These are phyloP conservation scores for Eutrema japonicum DNA, from an alignment of 345 rosid genomes.

Conservation along the genomic window DNA sequence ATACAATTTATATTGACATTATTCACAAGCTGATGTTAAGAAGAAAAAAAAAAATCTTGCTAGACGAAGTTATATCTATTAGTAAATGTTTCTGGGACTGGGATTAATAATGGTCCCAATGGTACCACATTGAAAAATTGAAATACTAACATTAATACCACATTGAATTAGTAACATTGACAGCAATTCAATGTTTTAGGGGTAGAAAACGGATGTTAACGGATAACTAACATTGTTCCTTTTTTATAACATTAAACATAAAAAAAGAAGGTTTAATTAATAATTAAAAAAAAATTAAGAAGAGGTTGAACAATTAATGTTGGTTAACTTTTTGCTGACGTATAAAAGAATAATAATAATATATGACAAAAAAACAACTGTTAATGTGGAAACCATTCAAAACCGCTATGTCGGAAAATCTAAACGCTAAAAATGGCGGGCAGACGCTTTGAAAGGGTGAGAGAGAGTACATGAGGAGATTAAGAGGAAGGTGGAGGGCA, in stretches of 20 bases:
- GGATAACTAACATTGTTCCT: too few relatives aligned
- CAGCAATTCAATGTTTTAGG: too few relatives aligned
- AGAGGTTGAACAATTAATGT: neutral
- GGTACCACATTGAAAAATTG: neutral
- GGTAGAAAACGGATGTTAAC: too few relatives aligned
- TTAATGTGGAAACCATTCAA: slow-evolving; percentile 8
- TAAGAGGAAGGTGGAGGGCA: slow-evolving; percentile 45
- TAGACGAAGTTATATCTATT: neutral
- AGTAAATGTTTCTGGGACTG: neutral
- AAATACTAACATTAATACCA: neutral
- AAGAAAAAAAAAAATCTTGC: too few relatives aligned
- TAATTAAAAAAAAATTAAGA: too few relatives aligned
- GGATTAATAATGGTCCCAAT: neutral
- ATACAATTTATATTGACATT: neutral
- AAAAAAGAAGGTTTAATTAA: too few relatives aligned
- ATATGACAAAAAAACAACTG: neutral
- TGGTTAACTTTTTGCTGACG: neutral
- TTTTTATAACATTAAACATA: neutral
- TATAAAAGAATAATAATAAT: neutral
- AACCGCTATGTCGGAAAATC: neutral
- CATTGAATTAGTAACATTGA: neutral
- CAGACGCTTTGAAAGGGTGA: neutral
- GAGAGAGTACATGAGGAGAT: slow-evolving; percentile 41
- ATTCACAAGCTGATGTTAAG: too few relatives aligned
- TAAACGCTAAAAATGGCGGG: slow-evolving; percentile 19